Conservation (phyloP, 768 basidiomycete genomes). For the Tubosaeta sp. region DNA sequence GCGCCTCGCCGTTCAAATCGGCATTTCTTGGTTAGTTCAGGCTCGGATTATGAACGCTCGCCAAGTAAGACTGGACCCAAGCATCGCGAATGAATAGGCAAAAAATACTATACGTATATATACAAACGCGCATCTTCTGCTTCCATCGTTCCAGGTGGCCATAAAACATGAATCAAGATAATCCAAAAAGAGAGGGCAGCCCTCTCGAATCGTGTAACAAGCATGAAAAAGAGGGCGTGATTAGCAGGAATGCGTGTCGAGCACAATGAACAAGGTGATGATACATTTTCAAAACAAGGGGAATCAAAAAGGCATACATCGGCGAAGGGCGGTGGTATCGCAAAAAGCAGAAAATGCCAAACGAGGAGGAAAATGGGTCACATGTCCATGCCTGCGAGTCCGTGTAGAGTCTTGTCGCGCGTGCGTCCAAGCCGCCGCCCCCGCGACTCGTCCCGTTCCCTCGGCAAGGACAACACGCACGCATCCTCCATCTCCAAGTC, state of each 20-base stretch:
- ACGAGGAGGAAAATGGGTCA: neutral
- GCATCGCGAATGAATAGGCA: no score
- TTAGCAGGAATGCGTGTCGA: neutral
- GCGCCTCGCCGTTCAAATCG: no score
- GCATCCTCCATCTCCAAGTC: conserved; percentile 22
- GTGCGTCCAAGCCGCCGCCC: conserved; percentile 18
- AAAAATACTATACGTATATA: neutral
- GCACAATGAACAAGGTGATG: neutral
- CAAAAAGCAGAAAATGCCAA: neutral
- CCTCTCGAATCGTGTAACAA: neutral
- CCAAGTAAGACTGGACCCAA: no score
- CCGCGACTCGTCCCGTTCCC: conserved; percentile 8
- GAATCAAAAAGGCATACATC: neutral
- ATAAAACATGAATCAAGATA: no score
- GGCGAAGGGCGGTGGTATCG: neutral
- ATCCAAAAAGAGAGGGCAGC: neutral
- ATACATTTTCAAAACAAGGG: neutral
- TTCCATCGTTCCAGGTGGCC: neutral
- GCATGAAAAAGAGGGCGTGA: neutral
- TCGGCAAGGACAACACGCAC: neutral
- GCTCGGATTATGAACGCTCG: no score
- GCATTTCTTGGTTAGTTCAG: no score
- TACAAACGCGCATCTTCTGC: neutral
- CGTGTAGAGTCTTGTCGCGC: conserved; percentile 14
- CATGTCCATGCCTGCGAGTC: conserved; percentile 10